These are phyloP conservation scores for Aplosporella prunicola DNA, from an alignment of 2,329 filamentous ascomycete genomes.

Conservation along the genomic window DNA sequence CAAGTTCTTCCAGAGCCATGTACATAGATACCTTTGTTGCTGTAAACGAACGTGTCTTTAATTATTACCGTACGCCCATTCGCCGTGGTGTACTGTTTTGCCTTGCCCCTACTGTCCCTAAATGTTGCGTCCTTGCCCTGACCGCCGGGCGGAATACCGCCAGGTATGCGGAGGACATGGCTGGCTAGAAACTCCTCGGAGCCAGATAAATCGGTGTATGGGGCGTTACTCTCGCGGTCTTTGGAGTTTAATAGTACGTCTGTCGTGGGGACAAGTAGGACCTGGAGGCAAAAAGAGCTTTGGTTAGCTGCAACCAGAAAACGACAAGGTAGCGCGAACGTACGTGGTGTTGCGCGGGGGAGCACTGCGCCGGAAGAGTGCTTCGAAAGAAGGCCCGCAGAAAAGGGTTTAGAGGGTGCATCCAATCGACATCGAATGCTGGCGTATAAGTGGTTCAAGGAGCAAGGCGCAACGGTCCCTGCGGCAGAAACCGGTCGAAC, in stretches of 20 bases:
- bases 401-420: constrained; percentile 99
- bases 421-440: constrained; percentile 47
- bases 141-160: constrained; percentile 37
- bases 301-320: constrained; percentile 11
- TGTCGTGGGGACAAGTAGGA: constrained; percentile 87
- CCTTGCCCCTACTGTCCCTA: constrained; percentile 82
- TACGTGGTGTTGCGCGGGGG: constrained; percentile 79
- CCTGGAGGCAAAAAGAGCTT: constrained; percentile 28
- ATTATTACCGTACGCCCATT: constrained; percentile 91
- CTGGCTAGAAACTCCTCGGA: constrained; percentile 94
- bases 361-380: constrained; percentile 82
- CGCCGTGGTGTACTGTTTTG: constrained; percentile 84
- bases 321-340: constrained; percentile 14
- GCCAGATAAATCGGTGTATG: constrained; percentile 69
- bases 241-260: constrained; percentile 81
- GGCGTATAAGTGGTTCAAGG: constrained; percentile 1
- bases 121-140: constrained; percentile 47
- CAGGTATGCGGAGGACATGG: constrained; percentile 83
- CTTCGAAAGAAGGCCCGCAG: constrained; percentile 98
- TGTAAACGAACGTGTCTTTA: constrained; percentile 87
- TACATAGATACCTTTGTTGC: constrained; percentile 68
- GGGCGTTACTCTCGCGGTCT: constrained; percentile 73
- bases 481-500: constrained; percentile 10
- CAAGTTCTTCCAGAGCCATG: constrained; percentile 13
- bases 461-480: constrained; percentile 10